Base-by-base conservation (phyloP, 345 rosid genomes). In the Atalantia buxifolia region DNA sequence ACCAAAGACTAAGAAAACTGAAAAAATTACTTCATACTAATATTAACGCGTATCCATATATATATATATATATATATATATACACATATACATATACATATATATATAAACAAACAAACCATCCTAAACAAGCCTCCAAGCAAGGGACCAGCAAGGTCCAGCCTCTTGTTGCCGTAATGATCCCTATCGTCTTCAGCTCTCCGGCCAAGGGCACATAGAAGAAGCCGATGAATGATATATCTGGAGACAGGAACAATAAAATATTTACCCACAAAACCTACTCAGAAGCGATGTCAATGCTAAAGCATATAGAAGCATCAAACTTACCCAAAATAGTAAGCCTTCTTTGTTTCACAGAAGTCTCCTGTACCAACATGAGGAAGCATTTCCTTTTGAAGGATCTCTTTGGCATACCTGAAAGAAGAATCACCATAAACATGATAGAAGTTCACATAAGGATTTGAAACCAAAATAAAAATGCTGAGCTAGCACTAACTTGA, bases 111-210 rank as follows among this genome's bases (percentile, higher is more conserved):
- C 36, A 79, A 73, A 82, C 92, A 79, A 60, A 96, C 99, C 98
- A 91, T 92, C 89, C 99, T 88, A 78, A 96, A 96, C 45, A 96
- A 89, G 80, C 98, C 99, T 57, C 99, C 99, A 76, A 96, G 97
- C 79, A 96, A 85, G 40, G 99, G 99, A 75, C 99, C 99, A 73
- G 99, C 99, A 84, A 96, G 99, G 84, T 95, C 99, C 71, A 96
- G 98, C 89, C 99, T 92, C 83, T 96, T 96, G 88, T 96, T 94
- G 76, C 99, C 99, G 84, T 96, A 96, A 80, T 96, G 99, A 87
- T 96, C 99, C 76, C 99, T 90, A 72, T 96, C 99, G 86, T 96
- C 98, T 83, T 96, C 99, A 72, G 98, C 89, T 85, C 97, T 88
- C 81, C 95, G 94, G 78, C 95, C 95, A 83, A 93, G 92, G 67